Evolutionary conservation across 805 yeast genomes (phyloP).

Genomic region (Myxozyma neotropica): DNA sequence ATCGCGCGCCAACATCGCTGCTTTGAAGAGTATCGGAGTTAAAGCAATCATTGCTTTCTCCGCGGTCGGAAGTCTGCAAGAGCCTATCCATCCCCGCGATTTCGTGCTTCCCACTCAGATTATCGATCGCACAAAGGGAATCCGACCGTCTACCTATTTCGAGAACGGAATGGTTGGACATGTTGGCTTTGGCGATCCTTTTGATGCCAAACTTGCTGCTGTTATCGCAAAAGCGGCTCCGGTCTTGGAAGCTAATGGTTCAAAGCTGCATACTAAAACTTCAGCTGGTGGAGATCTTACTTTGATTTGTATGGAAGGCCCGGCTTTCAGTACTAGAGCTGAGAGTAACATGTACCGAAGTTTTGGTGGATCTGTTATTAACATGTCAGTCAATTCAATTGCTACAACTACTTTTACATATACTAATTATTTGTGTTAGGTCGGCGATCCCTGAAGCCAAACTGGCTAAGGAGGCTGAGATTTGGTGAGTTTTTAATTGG

Average conservation of each 20-base stretch:
- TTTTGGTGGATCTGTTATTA: slow-evolving; percentile 94
- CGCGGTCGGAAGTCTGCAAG: slow-evolving; percentile 94
- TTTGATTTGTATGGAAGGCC: slow-evolving; percentile 98
- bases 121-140: slow-evolving; percentile 96
- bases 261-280: slow-evolving; percentile 65
- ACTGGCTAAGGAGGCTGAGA: slow-evolving; percentile 95
- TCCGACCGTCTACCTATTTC: slow-evolving; percentile 85
- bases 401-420: neutral
- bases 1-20: slow-evolving; percentile 91
- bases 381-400: slow-evolving; percentile 58
- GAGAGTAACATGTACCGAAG: slow-evolving; percentile 83
- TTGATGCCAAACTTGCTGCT: slow-evolving; percentile 71
- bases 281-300: slow-evolving; percentile 75
- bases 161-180: slow-evolving; percentile 95
- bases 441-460: slow-evolving; percentile 96
- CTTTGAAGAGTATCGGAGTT: slow-evolving; percentile 84
- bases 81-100: slow-evolving; percentile 88
- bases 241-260: slow-evolving; percentile 57
- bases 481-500: slow-evolving; percentile 49
- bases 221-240: slow-evolving; percentile 63
- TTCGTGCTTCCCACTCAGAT: slow-evolving; percentile 96
- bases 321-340: slow-evolving; percentile 95
- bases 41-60: slow-evolving; percentile 87
- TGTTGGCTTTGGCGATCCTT: slow-evolving; percentile 97
- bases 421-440: slow-evolving; percentile 13